Evolutionary conservation across 106 monocot species (phyloP).

Genomic region (Alisma plantagoaquatica): DNA sequence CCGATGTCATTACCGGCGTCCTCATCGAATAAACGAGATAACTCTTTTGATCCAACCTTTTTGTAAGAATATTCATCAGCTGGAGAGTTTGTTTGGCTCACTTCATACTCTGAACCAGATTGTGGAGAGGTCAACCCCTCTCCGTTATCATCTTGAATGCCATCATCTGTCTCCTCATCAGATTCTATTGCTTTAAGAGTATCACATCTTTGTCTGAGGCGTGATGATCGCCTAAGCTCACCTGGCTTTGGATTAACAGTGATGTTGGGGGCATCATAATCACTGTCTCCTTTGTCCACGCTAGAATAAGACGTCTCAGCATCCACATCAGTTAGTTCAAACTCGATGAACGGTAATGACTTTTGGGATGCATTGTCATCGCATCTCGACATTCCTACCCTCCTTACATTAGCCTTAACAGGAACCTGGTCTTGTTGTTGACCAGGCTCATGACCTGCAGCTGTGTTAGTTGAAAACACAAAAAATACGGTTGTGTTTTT

Average conservation of each 20-base stretch:
- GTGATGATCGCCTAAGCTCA: conserved; percentile 6
- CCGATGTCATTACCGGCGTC: not conserved
- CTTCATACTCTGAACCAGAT: conserved; percentile 5
- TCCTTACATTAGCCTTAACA: not conserved
- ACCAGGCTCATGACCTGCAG: no score
- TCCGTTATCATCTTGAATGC: not conserved
- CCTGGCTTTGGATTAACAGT: not conserved
- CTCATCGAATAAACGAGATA: not conserved
- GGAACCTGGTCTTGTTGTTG: not conserved
- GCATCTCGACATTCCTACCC: not conserved
- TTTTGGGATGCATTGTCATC: no score
- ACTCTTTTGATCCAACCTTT: not conserved
- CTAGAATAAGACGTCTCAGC: no score
- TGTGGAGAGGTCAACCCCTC: not conserved
- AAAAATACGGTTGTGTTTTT: no score
- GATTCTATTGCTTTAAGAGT: not conserved
- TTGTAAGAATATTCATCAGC: not conserved
- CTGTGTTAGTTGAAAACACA: no score
- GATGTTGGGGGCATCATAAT: not conserved
- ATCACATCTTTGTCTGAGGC: conserved; percentile 5
- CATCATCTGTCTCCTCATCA: not conserved
- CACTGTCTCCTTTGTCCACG: not conserved
- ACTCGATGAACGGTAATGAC: no score
- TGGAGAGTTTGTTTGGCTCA: not conserved
- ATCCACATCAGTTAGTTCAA: no score